A percentile compares a stretch with the other conserved stretches of the same genome.
These are phyloP conservation scores for Mycena rebaudengoi DNA, from an alignment of 768 basidiomycete species.

Conservation along the genomic window DNA sequence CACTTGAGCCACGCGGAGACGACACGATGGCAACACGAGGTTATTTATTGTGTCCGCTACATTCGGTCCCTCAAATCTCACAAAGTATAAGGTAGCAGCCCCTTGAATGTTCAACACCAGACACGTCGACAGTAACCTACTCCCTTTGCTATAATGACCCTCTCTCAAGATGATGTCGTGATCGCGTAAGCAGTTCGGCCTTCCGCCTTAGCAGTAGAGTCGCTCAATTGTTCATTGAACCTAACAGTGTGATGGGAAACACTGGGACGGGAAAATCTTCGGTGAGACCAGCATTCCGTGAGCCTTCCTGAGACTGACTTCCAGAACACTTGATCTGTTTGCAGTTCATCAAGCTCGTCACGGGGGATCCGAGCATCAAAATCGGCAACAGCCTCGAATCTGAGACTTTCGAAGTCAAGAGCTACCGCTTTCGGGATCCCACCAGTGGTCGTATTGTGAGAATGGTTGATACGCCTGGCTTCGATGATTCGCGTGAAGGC, in stretches of 20 bases:
- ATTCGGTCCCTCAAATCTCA: too few relatives aligned
- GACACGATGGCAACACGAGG: too few relatives aligned
- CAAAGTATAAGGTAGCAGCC: too few relatives aligned
- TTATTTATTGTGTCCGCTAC: too few relatives aligned
- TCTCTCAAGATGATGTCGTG: neutral
- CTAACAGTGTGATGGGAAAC: neutral
- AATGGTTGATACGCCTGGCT: constrained; percentile 37
- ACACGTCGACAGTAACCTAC: too few relatives aligned
- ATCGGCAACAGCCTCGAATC: neutral
- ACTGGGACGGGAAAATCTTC: constrained; percentile 2
- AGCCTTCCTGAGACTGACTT: neutral
- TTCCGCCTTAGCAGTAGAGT: neutral
- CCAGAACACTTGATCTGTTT: too few relatives aligned
- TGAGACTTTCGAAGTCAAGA: neutral
- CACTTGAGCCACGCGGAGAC: too few relatives aligned
- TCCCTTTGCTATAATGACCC: too few relatives aligned
- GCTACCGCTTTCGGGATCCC: constrained; percentile 10
- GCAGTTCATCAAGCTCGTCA: neutral
- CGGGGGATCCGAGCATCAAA: neutral
- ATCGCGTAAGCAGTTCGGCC: constrained; percentile 1
- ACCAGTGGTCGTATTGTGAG: constrained; percentile 24
- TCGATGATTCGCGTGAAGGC: constrained; percentile 34
- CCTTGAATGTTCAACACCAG: too few relatives aligned
- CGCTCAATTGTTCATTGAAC: neutral
- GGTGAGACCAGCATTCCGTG: neutral